Evolutionary conservation across 1,139 yeast genomes (phyloP).

Genomic region (Nakaseomyces uthaithaninus): DNA sequence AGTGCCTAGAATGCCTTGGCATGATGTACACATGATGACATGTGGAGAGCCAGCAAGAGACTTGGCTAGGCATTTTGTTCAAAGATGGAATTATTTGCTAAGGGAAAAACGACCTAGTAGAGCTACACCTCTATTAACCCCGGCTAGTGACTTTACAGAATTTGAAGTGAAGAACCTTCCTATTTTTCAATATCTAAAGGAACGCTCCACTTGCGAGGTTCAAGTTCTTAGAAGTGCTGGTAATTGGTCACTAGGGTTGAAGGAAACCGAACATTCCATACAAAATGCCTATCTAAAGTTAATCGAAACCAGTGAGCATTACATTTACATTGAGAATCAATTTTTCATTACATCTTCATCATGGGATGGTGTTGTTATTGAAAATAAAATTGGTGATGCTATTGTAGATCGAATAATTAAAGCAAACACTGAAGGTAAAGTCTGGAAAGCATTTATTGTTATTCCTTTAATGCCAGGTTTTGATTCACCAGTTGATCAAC

Average conservation of each 20-base stretch:
- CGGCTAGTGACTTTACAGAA: constrained; percentile 79
- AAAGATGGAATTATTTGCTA: constrained; percentile 90
- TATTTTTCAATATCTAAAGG: constrained; percentile 32
- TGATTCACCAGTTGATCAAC: constrained; percentile 85
- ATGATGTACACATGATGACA: constrained; percentile 93
- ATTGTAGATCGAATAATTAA: constrained; percentile 86
- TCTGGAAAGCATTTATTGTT: constrained; percentile 85
- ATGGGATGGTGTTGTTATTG: constrained; percentile 77
- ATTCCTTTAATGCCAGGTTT: constrained; percentile 98
- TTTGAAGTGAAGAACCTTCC: constrained; percentile 60
- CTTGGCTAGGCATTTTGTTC: constrained; percentile 86
- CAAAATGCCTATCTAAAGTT: constrained; percentile 86
- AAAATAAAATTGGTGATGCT: constrained; percentile 92
- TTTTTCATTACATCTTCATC: constrained; percentile 85
- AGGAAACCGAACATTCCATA: constrained; percentile 79
- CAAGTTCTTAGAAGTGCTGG: constrained; percentile 87
- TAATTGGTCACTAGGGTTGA: constrained; percentile 84
- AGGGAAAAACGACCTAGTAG: constrained; percentile 93
- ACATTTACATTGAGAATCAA: constrained; percentile 89
- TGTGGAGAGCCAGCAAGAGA: constrained; percentile 96
- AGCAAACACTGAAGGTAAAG: constrained; percentile 68
- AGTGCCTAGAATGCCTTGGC: constrained; percentile 99
- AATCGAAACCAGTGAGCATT: constrained; percentile 88
- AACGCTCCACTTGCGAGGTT: constrained; percentile 77
- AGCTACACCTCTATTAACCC: constrained; percentile 82